Evolutionary conservation across 2,329 filamentous ascomycete genomes (phyloP).

Genomic region (Epicoccum sorghinum): DNA sequence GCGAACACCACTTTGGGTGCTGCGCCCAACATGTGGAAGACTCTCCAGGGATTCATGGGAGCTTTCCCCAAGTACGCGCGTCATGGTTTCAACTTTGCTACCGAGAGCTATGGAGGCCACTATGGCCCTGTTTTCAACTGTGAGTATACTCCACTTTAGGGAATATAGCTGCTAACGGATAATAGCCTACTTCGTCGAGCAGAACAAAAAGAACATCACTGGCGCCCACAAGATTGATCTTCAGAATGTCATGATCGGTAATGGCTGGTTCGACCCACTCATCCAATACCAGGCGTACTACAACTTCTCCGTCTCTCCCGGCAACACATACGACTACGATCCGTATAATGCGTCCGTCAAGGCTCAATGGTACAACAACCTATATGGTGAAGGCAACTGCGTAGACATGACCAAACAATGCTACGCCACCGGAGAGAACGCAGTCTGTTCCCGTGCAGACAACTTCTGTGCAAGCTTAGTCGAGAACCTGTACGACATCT

Average conservation of each 20-base stretch:
- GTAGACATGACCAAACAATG: slow-evolving; percentile 63
- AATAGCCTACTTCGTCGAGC: slow-evolving; percentile 53
- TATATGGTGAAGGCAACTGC: slow-evolving; percentile 67
- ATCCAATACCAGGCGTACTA: slow-evolving; percentile 64
- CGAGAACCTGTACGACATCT: slow-evolving; percentile 59
- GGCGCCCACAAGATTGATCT: slow-evolving; percentile 57
- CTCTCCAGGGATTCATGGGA: slow-evolving; percentile 67
- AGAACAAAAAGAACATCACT: slow-evolving; percentile 52
- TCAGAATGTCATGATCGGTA: slow-evolving; percentile 61
- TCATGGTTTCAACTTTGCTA: slow-evolving; percentile 61
- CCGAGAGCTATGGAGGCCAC: slow-evolving; percentile 65
- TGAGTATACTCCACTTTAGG: slow-evolving; percentile 16
- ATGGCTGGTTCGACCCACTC: slow-evolving; percentile 65
- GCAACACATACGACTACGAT: slow-evolving; percentile 63
- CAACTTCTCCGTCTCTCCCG: slow-evolving; percentile 62
- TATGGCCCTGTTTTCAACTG: slow-evolving; percentile 62
- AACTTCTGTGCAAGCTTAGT: slow-evolving; percentile 62
- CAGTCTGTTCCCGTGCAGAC: slow-evolving; percentile 61
- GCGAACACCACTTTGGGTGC: slow-evolving; percentile 60
- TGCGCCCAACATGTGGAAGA: slow-evolving; percentile 66
- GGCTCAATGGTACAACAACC: slow-evolving; percentile 62
- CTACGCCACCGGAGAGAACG: slow-evolving; percentile 57
- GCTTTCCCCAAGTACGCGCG: slow-evolving; percentile 58
- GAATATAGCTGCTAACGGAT: background rate
- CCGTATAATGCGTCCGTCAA: slow-evolving; percentile 59